These are phyloP conservation scores for Mucor saturninus DNA, from an alignment of 371 early-diverging fungal species.

Conservation along the genomic window DNA sequence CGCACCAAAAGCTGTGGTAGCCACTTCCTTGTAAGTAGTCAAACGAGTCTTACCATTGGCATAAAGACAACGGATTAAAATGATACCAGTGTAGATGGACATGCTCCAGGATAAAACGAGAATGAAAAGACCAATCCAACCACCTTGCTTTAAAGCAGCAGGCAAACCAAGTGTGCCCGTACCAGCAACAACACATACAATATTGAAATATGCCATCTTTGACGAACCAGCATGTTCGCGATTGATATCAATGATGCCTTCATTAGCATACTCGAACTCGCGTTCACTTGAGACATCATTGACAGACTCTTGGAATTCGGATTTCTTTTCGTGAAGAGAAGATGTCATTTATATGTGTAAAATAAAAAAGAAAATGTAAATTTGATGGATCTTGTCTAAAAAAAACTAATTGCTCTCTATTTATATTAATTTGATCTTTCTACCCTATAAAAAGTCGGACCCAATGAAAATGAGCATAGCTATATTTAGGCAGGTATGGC, in stretches of 20 bases:
- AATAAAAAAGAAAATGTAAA: neutral
- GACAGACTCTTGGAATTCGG: constrained; percentile 17
- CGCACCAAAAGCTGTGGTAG: constrained; percentile 38
- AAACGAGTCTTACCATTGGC: constrained; percentile 47
- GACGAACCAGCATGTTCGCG: constrained; percentile 35
- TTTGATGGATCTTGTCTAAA: neutral
- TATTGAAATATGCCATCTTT: constrained; percentile 64
- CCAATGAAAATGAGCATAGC: constrained; percentile 14
- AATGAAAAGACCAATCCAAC: constrained; percentile 80
- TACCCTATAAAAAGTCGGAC: constrained; percentile 6
- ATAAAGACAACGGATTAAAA: constrained; percentile 40
- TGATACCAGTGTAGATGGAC: constrained; percentile 56
- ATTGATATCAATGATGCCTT: constrained; percentile 29
- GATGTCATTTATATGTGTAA: constrained; percentile 11
- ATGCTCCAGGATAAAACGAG: constrained; percentile 75
- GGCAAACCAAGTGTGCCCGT: constrained; percentile 84
- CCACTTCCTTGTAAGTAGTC: constrained; percentile 42
- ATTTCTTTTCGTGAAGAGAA: constrained; percentile 15
- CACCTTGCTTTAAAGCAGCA: constrained; percentile 74
- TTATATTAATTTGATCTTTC: constrained; percentile 9
- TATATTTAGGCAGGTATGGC: constrained; percentile 1
- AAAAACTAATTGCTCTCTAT: neutral
- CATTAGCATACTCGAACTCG: constrained; percentile 19
- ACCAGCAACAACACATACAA: constrained; percentile 83
- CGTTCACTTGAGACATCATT: constrained; percentile 17